Evolutionary conservation across 495 filamentous ascomycete genomes (phyloP).

Genomic region (Clavariopsis aquatica): DNA sequence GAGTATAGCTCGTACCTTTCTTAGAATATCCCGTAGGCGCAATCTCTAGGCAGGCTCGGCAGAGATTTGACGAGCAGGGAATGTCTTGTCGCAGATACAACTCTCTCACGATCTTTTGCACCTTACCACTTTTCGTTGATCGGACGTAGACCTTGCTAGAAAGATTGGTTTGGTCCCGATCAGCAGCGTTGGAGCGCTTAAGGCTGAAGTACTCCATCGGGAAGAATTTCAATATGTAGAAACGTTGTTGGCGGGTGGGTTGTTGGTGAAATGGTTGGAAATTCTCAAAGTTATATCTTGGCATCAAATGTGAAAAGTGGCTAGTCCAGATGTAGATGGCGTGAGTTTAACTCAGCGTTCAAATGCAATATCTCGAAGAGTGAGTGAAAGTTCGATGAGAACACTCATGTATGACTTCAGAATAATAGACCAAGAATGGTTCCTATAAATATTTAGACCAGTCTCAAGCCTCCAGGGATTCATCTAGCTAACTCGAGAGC

Average conservation of each 20-base stretch:
- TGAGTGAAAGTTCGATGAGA: not conserved
- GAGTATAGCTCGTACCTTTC: constrained; percentile 54
- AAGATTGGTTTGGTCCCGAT: constrained; percentile 72
- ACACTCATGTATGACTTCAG: too few species aligned
- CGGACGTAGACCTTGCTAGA: constrained; percentile 91
- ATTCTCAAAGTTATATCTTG: constrained; percentile 24
- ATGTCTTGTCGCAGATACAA: constrained; percentile 95
- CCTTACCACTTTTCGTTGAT: constrained; percentile 91
- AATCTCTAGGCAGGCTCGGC: constrained; percentile 65
- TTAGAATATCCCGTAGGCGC: constrained; percentile 79
- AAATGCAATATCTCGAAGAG: not conserved
- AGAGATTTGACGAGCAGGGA: constrained; percentile 92
- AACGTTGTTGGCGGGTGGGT: constrained; percentile 1
- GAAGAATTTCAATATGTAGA: not conserved
- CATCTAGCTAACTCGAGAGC: not conserved
- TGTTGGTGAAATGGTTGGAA: constrained; percentile 23
- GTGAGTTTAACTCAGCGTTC: not conserved
- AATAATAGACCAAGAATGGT: not conserved
- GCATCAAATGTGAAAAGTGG: constrained; percentile 11
- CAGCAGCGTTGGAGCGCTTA: constrained; percentile 69
- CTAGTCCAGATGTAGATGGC: constrained; percentile 18
- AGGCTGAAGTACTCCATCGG: constrained; percentile 77
- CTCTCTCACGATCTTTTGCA: constrained; percentile 97
- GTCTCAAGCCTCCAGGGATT: not conserved
- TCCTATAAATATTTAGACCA: not conserved